A percentile compares a stretch with the other conserved stretches of the same genome.
phyloP scores from a whole-genome alignment of 179 eudicot species.

The Nepenthes alata region DNA sequence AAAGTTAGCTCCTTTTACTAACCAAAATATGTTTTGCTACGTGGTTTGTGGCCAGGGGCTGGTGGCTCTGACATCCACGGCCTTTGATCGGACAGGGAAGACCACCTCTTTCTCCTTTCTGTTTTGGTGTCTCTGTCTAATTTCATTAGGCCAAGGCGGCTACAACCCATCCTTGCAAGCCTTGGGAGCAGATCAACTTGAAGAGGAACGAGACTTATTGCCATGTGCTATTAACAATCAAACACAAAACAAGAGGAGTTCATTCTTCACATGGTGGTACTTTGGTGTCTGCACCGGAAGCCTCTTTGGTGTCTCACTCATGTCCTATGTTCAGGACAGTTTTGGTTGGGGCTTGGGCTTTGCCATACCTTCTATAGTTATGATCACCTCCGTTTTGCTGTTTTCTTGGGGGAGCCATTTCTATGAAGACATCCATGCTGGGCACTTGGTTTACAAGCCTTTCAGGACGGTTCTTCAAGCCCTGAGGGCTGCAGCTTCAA shows the following conservation, averaged over 20 bases:
- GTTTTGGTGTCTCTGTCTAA: slow-evolving; percentile 60
- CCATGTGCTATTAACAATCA: slow-evolving; percentile 17
- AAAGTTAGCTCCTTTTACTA: not conserved
- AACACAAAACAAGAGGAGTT: slow-evolving; percentile 30
- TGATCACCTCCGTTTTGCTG: slow-evolving; percentile 43
- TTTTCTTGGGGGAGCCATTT: slow-evolving; percentile 40
- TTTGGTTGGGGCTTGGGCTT: slow-evolving; percentile 86
- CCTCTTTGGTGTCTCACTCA: slow-evolving; percentile 58
- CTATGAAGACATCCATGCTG: slow-evolving; percentile 21
- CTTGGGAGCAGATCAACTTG: slow-evolving; percentile 79
- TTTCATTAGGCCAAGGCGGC: slow-evolving; percentile 78
- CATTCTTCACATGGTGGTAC: slow-evolving; percentile 93
- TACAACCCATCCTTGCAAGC: slow-evolving; percentile 88
- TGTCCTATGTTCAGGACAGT: slow-evolving; percentile 80
- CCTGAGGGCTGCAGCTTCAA: slow-evolving; percentile 26
- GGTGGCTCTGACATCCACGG: slow-evolving; percentile 59
- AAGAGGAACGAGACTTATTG: slow-evolving; percentile 40
- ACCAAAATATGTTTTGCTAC: not conserved
- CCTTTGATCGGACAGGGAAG: slow-evolving; percentile 41
- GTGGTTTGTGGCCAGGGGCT: slow-evolving; percentile 42
- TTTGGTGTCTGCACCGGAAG: slow-evolving; percentile 77
- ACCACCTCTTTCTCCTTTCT: slow-evolving; percentile 31
- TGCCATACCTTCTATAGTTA: slow-evolving; percentile 52
- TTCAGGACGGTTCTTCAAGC: slow-evolving; percentile 16
- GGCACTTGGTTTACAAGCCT: slow-evolving; percentile 7